Evolutionary conservation across 441 rosid genomes (phyloP).

Genomic region (Theobroma grandiflorum): DNA sequence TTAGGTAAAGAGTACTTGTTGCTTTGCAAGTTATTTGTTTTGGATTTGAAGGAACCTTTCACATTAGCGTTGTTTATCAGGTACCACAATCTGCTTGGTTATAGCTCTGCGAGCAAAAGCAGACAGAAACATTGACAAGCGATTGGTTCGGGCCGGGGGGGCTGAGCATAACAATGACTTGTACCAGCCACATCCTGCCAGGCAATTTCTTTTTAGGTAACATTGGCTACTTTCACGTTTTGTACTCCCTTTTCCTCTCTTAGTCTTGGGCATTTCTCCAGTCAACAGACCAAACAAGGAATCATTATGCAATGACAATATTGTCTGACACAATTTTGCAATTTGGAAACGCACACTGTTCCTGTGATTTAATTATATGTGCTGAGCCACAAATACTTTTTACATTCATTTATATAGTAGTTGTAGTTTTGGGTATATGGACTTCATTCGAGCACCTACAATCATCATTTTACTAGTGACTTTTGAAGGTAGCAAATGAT

Average conservation of each 20-base stretch:
- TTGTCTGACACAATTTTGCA: not conserved
- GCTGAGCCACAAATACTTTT: not conserved
- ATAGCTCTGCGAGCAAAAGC: constrained; percentile 13
- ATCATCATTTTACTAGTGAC: no score
- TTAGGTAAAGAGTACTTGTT: constrained; percentile 63
- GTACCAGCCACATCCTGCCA: constrained; percentile 6
- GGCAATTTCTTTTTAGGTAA: constrained; percentile 14
- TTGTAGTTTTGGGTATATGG: not conserved
- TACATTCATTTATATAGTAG: not conserved
- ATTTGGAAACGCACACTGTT: not conserved
- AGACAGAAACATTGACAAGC: not conserved
- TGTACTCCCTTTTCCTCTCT: not conserved
- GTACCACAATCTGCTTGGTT: constrained; percentile 17
- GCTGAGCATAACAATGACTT: not conserved
- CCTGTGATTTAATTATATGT: not conserved
- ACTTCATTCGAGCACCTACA: not conserved
- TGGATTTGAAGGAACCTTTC: constrained; percentile 45
- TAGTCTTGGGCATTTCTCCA: not conserved
- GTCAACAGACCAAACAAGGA: constrained; percentile 23
- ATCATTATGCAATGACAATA: constrained; percentile 15
- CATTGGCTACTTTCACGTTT: constrained; percentile 17
- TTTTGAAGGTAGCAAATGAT: not conserved
- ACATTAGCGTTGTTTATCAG: constrained; percentile 31
- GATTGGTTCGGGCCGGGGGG: not conserved
- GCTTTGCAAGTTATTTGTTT: constrained; percentile 47